phyloP scores from a whole-genome alignment of 129 eudicot species.

The Helichrysum umbraculigerum region DNA sequence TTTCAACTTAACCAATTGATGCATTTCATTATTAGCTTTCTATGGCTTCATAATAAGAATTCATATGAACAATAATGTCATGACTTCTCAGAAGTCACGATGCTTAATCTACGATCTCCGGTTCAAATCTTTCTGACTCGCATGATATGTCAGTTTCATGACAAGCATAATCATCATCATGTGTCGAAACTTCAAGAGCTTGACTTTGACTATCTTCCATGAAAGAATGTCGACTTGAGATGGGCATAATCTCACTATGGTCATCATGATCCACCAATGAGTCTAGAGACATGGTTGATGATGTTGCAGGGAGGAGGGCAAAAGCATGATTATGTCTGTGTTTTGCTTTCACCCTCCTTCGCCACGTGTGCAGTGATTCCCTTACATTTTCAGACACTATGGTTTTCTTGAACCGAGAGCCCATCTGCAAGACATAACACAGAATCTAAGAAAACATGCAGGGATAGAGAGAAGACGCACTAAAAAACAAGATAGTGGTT shows the following conservation, averaged over 20 bases:
- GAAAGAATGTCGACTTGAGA: conserved; percentile 19
- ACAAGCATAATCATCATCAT: conserved; percentile 21
- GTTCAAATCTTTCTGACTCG: background rate
- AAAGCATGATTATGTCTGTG: conserved; percentile 37
- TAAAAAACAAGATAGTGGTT: background rate
- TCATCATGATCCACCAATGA: conserved; percentile 41
- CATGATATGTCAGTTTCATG: conserved; percentile 11
- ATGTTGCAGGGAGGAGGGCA: conserved; percentile 31
- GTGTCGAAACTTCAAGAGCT: conserved; percentile 27
- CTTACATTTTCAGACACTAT: conserved; percentile 76
- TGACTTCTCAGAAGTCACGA: background rate
- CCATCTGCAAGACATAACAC: conserved; percentile 58
- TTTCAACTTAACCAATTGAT: background rate
- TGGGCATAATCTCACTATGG: conserved; percentile 19
- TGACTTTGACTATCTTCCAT: conserved; percentile 19
- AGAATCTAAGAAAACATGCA: background rate
- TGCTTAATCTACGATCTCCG: background rate
- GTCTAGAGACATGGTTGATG: conserved; percentile 49
- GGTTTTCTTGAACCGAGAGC: conserved; percentile 74
- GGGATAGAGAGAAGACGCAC: background rate
- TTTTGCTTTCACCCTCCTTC: conserved; percentile 59
- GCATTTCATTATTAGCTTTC: background rate
- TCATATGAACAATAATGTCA: background rate
- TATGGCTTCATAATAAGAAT: background rate
- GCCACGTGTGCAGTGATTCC: conserved; percentile 75